Evolutionary conservation across 495 filamentous ascomycete genomes (phyloP).

Genomic region (Hyaloscypha hepaticicola): DNA sequence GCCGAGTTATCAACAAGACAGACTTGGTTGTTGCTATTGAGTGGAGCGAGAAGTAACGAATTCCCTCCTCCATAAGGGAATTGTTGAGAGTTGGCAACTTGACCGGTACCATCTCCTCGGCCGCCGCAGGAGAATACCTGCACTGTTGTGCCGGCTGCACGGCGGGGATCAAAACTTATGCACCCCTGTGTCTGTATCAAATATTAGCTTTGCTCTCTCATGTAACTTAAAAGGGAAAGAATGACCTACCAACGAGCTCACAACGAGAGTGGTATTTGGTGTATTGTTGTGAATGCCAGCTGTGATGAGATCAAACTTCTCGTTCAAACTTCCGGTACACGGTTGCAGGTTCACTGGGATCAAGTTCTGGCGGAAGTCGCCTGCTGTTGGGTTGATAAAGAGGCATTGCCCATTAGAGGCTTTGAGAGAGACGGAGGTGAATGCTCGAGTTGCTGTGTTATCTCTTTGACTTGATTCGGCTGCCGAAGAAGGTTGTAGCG

Average conservation of each 20-base stretch:
- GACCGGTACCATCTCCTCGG: slow-evolving; percentile 47
- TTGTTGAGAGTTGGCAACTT: slow-evolving; percentile 23
- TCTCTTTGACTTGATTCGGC: slow-evolving; percentile 48
- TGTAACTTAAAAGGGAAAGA: background rate
- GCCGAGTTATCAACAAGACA: slow-evolving; percentile 38
- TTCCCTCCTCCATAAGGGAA: slow-evolving; percentile 36
- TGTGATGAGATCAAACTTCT: slow-evolving; percentile 57
- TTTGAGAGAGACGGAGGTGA: slow-evolving; percentile 45
- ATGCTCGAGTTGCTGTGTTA: slow-evolving; percentile 46
- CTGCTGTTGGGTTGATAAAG: slow-evolving; percentile 52
- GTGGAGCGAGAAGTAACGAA: slow-evolving; percentile 42
- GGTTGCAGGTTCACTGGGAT: slow-evolving; percentile 48
- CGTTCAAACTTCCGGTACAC: slow-evolving; percentile 46
- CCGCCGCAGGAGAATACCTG: slow-evolving; percentile 54
- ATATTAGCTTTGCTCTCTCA: background rate
- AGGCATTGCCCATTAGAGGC: slow-evolving; percentile 47
- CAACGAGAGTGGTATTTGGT: slow-evolving; percentile 40
- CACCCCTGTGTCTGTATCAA: slow-evolving; percentile 45
- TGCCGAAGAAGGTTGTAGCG: slow-evolving; percentile 46
- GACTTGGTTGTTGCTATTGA: slow-evolving; percentile 38
- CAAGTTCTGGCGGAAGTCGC: slow-evolving; percentile 55
- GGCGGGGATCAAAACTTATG: slow-evolving; percentile 48
- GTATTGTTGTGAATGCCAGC: slow-evolving; percentile 48
- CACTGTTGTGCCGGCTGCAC: slow-evolving; percentile 46
- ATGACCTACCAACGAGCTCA: slow-evolving; percentile 43